Evolutionary conservation across 371 early-diverging fungal species (phyloP), one percentile per base, ranked within the genome.

Genomic region (Apophysomyces ossiformis): DNA sequence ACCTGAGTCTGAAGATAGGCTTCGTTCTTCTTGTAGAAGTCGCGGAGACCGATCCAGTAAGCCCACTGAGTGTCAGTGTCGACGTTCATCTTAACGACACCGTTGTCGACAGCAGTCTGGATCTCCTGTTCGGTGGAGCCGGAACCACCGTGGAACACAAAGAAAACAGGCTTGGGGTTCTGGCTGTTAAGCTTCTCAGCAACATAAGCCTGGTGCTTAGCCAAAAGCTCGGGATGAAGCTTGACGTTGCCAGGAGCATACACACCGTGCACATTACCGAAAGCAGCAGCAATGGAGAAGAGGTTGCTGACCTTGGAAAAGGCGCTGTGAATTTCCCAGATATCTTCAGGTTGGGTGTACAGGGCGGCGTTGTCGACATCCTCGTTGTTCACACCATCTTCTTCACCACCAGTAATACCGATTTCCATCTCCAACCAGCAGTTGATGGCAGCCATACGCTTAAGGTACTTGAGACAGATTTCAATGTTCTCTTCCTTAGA

Each of bases 31-130:
- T 90, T 85, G 70, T 90, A 89, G 75, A 87, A 93, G 69, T 89
- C 79, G 44, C 84, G 82, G 67, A 93, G 85, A 70, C 93, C 92
- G 37, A 76, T 74, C 80, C 91, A 89, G 83, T 93, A 93, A 39
- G 93, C 93, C 88, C 87, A 93, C 76, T 93, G 93, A 45, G 92
- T 93, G 64, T 82, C 83, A 45, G 79, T 82, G 75, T 95, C 96
- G 66, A 95, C 93, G 81, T 95, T 95, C 96, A 95, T 95, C 91
- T 95, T 95, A 84, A 95, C 85, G 57, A 95, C 94, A 70, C 96
- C 96, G 73, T 88, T 73, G 58, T 66, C 57, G 57, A 95, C 94
- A 56, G 95, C 96, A 18, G 88, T 89, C 68, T 84, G 66, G 74
- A 95, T 95, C 72, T 95, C 96, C 21, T 87, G 66, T 72, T 87